These are phyloP conservation scores for Botryotinia narcissicola DNA, from an alignment of 2,329 filamentous ascomycete genomes.

Conservation along the genomic window DNA sequence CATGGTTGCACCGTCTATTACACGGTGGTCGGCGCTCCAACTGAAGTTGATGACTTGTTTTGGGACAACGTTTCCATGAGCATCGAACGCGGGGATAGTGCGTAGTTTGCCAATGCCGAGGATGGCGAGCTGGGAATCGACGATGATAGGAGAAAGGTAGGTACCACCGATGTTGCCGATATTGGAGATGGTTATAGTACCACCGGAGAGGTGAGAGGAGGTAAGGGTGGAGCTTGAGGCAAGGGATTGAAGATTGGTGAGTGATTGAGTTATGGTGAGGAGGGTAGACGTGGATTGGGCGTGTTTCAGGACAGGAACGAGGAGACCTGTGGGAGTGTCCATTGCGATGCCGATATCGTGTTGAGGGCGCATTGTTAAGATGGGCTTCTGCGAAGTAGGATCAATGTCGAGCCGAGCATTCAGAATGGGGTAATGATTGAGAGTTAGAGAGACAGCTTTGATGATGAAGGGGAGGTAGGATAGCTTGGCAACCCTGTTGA, in stretches of 20 bases:
- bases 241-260: conserved; percentile 68
- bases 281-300: conserved; percentile 71
- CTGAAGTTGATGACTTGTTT: conserved; percentile 86
- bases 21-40: conserved; percentile 93
- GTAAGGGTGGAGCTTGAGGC: conserved; percentile 74
- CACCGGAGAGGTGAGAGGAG: conserved; percentile 73
- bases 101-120: conserved; percentile 81
- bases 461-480: conserved; percentile 94
- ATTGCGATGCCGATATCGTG: conserved; percentile 97
- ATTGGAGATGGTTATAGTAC: conserved; percentile 94
- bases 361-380: conserved; percentile 72
- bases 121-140: conserved; percentile 88
- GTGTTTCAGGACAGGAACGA: conserved; percentile 89
- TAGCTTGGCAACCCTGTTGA: conserved; percentile 58
- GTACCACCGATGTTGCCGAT: conserved; percentile 94
- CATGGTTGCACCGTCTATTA: conserved; percentile 93
- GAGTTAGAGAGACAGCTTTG: conserved; percentile 86
- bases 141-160: conserved; percentile 87
- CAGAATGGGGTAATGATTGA: conserved; percentile 79
- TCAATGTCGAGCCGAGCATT: conserved; percentile 77
- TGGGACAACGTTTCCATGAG: conserved; percentile 56
- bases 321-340: conserved; percentile 82
- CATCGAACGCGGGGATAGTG: conserved; percentile 74
- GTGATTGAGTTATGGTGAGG: conserved; percentile 71
- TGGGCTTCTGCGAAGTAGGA: conserved; percentile 58